Evolutionary conservation across 495 filamentous ascomycete species (phyloP).

Genomic region (Chaetomium fimeti): DNA sequence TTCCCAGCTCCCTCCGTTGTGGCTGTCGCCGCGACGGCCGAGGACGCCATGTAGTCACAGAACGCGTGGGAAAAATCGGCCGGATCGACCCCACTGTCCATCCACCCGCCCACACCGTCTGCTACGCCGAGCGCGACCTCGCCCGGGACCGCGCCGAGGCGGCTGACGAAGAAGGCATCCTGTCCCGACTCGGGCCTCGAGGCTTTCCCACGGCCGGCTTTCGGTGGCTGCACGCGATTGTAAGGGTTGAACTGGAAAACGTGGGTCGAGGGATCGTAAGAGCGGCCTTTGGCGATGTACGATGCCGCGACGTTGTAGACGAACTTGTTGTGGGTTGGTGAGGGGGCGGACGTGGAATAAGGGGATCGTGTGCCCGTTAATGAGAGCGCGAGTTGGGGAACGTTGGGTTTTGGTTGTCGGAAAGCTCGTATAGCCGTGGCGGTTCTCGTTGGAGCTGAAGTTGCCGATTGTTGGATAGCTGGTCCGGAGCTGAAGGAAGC

Average conservation of each 20-base stretch:
- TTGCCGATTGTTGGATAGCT: not conserved
- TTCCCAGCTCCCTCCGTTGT: constrained; percentile 13
- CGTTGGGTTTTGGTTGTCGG: not conserved
- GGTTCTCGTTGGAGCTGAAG: not conserved
- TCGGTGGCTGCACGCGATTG: constrained; percentile 54
- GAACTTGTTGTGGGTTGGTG: constrained; percentile 44
- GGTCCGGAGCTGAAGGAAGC: constrained; percentile 4
- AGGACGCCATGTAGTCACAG: constrained; percentile 82
- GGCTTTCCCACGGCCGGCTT: constrained; percentile 44
- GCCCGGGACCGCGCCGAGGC: constrained; percentile 57
- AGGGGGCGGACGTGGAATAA: constrained; percentile 17
- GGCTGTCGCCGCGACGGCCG: constrained; percentile 47
- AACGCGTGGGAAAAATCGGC: constrained; percentile 95
- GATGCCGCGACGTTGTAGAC: constrained; percentile 66
- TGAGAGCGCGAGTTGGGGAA: not conserved
- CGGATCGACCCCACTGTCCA: constrained; percentile 84
- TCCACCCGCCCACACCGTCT: constrained; percentile 95
- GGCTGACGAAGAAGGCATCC: constrained; percentile 92
- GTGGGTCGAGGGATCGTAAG: constrained; percentile 67
- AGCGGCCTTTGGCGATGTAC: constrained; percentile 73
- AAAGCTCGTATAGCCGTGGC: not conserved
- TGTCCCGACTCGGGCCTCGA: constrained; percentile 78
- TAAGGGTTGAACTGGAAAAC: constrained; percentile 74
- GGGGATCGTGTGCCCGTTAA: constrained; percentile 1
- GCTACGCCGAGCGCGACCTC: constrained; percentile 79